phyloP scores from a whole-genome alignment of 139 green algal genomes.

The Eudorina sp. region DNA sequence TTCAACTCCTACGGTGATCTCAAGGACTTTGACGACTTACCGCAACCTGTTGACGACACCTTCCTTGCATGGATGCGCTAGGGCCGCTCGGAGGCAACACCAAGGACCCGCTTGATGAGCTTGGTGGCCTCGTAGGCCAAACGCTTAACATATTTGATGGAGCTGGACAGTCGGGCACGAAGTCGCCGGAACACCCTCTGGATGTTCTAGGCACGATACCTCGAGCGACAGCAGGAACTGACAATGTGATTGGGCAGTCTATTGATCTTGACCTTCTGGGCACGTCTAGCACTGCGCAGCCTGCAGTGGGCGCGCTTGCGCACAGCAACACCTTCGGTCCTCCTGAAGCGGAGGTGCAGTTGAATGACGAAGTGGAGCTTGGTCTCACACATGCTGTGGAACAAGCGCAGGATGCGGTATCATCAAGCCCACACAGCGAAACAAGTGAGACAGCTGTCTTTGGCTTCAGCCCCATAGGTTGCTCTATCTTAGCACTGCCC shows the following conservation, averaged over 20 bases:
- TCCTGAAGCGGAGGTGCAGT: not conserved
- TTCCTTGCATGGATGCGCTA: constrained; percentile 31
- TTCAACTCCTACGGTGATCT: too few relatives aligned
- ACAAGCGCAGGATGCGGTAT: not conserved
- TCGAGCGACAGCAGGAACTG: not conserved
- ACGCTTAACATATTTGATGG: constrained; percentile 44
- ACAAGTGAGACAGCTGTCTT: constrained; percentile 14
- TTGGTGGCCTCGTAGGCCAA: constrained; percentile 35
- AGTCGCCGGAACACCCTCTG: not conserved
- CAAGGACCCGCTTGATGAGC: constrained; percentile 40
- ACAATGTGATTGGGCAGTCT: not conserved
- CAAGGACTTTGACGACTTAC: too few relatives aligned
- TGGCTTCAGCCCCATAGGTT: not conserved
- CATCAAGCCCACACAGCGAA: not conserved
- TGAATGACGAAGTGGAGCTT: constrained; percentile 4
- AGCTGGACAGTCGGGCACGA: not conserved
- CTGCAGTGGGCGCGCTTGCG: not conserved
- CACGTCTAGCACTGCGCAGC: not conserved
- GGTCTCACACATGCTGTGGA: not conserved
- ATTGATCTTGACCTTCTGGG: constrained; percentile 32
- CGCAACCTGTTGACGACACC: too few relatives aligned
- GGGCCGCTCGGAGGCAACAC: not conserved
- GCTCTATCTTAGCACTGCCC: not conserved
- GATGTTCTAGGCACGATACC: not conserved
- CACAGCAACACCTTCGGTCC: not conserved